Conservation (phyloP, 768 basidiomycete species). For the Suillus cothurnatus region DNA sequence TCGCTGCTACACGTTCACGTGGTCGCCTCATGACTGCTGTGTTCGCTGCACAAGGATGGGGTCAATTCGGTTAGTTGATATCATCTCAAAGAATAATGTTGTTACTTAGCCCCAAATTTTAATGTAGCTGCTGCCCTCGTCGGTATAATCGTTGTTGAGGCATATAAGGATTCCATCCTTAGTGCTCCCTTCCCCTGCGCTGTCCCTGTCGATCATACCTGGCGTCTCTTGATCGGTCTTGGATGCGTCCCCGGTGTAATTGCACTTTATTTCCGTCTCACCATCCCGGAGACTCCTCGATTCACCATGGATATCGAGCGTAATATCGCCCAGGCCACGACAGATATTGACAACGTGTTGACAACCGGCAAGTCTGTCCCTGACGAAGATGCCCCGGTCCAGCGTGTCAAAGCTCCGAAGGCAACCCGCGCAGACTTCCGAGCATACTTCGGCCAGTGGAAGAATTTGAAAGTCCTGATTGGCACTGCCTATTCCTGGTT, state of each 20-base stretch:
- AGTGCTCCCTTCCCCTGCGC: conserved; percentile 39
- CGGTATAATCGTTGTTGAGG: conserved; percentile 60
- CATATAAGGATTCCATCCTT: conserved; percentile 66
- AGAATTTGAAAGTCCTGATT: conserved; percentile 78
- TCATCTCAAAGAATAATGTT: not conserved
- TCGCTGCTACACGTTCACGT: conserved; percentile 73
- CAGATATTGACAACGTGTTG: conserved; percentile 74
- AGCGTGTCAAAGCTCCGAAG: conserved; percentile 69
- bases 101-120: no score
- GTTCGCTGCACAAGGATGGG: conserved; percentile 88
- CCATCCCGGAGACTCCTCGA: conserved; percentile 91
- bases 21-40: conserved; percentile 91
- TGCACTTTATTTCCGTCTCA: conserved; percentile 90
- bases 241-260: conserved; percentile 81
- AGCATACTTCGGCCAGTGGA: conserved; percentile 67
- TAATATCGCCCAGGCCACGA: conserved; percentile 72
- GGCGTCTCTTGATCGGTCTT: conserved; percentile 88
- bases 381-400: conserved; percentile 59
- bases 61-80: conserved; percentile 59
- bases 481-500: conserved; percentile 90
- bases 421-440: conserved; percentile 71
- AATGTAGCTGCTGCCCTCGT: conserved; percentile 65
- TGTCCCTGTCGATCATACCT: conserved; percentile 68
- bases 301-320: conserved; percentile 91
- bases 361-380: conserved; percentile 46